Percentiles rank a stretch among this genome's conserved stretches.
Evolutionary conservation across 75 land plant species (phyloP).

Genomic region (Isoetes taiwanensis): DNA sequence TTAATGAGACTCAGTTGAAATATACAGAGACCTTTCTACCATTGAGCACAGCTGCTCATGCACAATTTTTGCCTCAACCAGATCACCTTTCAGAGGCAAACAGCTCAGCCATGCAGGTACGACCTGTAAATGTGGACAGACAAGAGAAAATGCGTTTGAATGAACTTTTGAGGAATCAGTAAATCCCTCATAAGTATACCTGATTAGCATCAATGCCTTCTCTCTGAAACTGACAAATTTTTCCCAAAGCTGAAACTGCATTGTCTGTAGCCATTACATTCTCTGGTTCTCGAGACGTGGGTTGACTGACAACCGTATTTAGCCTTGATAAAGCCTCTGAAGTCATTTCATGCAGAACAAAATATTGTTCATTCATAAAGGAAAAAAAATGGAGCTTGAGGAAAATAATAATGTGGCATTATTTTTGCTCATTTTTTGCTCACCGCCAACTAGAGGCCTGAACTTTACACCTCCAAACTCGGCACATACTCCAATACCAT

Average conservation of each 20-base stretch:
- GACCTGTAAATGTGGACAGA: conserved; percentile 36
- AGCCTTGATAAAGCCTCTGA: conserved; percentile 70
- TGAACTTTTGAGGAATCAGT: no score
- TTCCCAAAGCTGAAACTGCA: conserved; percentile 83
- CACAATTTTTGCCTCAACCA: conserved; percentile 86
- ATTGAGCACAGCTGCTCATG: conserved; percentile 90
- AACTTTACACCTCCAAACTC: conserved; percentile 67
- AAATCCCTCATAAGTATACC: conserved; percentile 17
- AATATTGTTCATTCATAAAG: not conserved
- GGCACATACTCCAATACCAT: conserved; percentile 85
- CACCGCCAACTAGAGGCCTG: conserved; percentile 74
- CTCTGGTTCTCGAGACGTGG: conserved; percentile 48
- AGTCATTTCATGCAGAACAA: not conserved
- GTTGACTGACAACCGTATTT: conserved; percentile 54
- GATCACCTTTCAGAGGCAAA: conserved; percentile 74
- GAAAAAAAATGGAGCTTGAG: not conserved
- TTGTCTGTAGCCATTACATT: conserved; percentile 80
- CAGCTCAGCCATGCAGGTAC: conserved; percentile 92
- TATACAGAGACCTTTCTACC: conserved; percentile 58
- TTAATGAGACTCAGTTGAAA: not conserved
- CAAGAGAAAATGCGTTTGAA: no score
- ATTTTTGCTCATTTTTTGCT: not conserved
- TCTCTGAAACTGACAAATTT: conserved; percentile 67
- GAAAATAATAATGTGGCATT: not conserved
- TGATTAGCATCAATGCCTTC: conserved; percentile 61